Conservation (phyloP, 257 asterid genomes). For the Coffea canephora region DNA sequence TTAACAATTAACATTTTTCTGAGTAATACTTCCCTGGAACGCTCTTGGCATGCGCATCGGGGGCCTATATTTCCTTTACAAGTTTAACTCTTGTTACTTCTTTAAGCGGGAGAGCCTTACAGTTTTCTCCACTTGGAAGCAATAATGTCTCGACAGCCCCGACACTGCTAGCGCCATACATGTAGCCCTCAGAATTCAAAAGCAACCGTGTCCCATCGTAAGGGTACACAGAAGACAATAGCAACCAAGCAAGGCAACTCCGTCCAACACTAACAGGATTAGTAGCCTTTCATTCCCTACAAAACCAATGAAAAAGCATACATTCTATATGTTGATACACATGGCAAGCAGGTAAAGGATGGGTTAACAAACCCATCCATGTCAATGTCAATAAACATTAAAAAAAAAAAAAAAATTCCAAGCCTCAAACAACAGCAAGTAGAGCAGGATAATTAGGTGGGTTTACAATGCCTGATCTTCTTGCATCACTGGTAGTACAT, state of each 20-base stretch:
- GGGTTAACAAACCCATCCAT: slow-evolving; percentile 28
- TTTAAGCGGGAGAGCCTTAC: too few species aligned
- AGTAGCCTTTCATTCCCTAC: slow-evolving; percentile 27
- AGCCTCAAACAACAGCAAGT: slow-evolving; percentile 7
- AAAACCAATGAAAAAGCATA: slow-evolving; percentile 15
- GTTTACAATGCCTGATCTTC: slow-evolving; percentile 4
- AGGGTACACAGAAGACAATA: background rate
- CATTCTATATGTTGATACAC: slow-evolving; percentile 27
- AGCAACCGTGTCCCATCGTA: background rate
- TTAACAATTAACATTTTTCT: too few species aligned
- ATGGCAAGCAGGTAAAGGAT: slow-evolving; percentile 24
- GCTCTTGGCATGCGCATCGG: background rate
- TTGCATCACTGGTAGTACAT: slow-evolving; percentile 73
- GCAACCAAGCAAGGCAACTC: background rate
- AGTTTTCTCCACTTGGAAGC: background rate
- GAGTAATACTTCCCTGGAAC: background rate
- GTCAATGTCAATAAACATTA: slow-evolving; percentile 20
- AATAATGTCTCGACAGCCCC: background rate
- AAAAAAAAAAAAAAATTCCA: background rate
- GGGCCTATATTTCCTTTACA: background rate
- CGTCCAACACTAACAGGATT: slow-evolving; percentile 11
- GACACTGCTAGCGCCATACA: background rate
- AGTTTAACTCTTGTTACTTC: background rate
- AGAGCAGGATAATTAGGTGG: slow-evolving; percentile 1
- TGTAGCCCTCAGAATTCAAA: background rate